Percentiles rank a stretch among this genome's conserved stretches.
phyloP scores from a whole-genome alignment of 2,329 filamentous ascomycete species.

The Diaporthe nobilis region DNA sequence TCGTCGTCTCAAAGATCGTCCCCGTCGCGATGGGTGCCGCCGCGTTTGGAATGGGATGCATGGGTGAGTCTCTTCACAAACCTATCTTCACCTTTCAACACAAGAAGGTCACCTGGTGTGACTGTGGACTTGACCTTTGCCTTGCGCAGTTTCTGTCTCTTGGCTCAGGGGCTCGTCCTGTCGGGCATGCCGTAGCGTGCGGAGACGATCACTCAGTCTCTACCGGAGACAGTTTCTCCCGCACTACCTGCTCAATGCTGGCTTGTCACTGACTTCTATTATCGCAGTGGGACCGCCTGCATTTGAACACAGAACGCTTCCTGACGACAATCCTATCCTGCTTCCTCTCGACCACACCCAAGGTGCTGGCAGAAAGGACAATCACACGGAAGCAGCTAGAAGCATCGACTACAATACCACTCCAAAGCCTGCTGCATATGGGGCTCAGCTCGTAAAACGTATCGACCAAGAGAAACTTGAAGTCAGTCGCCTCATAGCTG shows the following conservation, averaged over 20 bases:
- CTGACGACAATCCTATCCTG: not conserved
- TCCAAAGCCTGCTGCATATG: not conserved
- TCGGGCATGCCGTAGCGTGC: no score
- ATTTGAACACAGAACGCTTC: no score
- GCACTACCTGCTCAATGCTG: not conserved
- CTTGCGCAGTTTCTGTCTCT: not conserved
- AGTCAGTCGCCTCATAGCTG: not conserved
- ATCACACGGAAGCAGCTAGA: no score
- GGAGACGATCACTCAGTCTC: not conserved
- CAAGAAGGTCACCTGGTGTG: rapidly evolving
- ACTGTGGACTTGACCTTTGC: not conserved
- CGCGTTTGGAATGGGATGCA: not conserved
- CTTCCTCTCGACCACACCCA: not conserved
- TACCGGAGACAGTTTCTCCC: no score
- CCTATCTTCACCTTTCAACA: not conserved
- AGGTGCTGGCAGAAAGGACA: no score
- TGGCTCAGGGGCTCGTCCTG: no score
- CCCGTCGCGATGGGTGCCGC: not conserved
- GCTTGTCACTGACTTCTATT: not conserved
- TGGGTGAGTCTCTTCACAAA: not conserved
- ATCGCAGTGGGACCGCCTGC: not conserved
- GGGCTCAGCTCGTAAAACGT: not conserved
- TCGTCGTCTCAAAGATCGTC: not conserved
- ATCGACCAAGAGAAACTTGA: not conserved
- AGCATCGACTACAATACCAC: not conserved